phyloP scores from a whole-genome alignment of 768 basidiomycete species.

The Auricularia cornea region DNA sequence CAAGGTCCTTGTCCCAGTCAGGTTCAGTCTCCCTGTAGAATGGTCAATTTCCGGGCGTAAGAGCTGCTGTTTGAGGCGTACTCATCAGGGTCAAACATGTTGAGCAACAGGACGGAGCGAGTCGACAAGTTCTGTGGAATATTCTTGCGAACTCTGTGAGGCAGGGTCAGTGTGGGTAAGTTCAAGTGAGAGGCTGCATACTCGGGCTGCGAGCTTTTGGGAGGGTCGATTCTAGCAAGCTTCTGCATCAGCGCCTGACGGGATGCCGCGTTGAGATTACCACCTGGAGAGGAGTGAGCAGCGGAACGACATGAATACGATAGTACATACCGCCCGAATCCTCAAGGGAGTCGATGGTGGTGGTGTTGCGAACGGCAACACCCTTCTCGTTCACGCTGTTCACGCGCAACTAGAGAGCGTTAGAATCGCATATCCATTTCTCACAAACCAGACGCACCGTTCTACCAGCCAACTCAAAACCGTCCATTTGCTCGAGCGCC shows the following conservation, averaged over 20 bases:
- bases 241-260: constrained; percentile 99
- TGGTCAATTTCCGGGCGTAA: neutral
- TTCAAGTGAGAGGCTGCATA: constrained; percentile 28
- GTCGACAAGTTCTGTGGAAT: constrained; percentile 84
- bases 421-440: constrained; percentile 7
- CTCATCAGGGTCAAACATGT: constrained; percentile 99
- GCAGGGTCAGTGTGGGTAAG: constrained; percentile 10
- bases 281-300: constrained; percentile 43
- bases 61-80: constrained; percentile 35
- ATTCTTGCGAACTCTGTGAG: constrained; percentile 48
- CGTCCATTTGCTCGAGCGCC: constrained; percentile 98
- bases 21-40: constrained; percentile 76
- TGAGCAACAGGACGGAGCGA: constrained; percentile 79
- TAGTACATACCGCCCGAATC: constrained; percentile 72
- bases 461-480: constrained; percentile 93
- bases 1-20: constrained; percentile 95
- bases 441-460: constrained; percentile 44
- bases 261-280: constrained; percentile 96
- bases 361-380: constrained; percentile 47
- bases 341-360: constrained; percentile 73
- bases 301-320: neutral
- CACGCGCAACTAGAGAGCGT: constrained; percentile 57
- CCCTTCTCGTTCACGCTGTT: constrained; percentile 93
- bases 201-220: constrained; percentile 51
- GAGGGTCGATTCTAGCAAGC: constrained; percentile 88